Evolutionary conservation across 2,329 filamentous ascomycete genomes (phyloP), one percentile per base, ranked within the genome.

Genomic region (Neurospora sp.): DNA sequence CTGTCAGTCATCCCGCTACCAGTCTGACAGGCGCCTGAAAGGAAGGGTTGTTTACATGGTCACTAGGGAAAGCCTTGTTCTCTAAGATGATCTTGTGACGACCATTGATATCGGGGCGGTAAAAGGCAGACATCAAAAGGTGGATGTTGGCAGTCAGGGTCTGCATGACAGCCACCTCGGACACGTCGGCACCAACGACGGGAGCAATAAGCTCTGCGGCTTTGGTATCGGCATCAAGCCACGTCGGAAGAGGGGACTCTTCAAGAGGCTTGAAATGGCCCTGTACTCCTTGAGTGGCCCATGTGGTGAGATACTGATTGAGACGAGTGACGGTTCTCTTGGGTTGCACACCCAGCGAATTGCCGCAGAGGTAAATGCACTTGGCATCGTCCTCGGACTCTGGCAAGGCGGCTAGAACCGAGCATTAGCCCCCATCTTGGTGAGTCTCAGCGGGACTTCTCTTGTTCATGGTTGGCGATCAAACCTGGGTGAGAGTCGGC

Each of bases 71-170:
- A 0, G 92, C 91, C 77, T 92, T 93, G 72, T 87, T 88, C 79
- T 95, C 92, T 38, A 94, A 84, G 71, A 94, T 90, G 73, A 95
- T 91, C 80, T 92, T 93, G 78, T 89, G 90, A 69, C 78, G 78
- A 23, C 81, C 80, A 46, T 80, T 80, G 81, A 85, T 74, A 8
- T 87, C 89, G 0, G 92, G 92, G 41, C 82, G 85, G 79, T 93
- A 95, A 81, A 94, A 94, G 75, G 91, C 91, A 40, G 89, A 87
- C 88, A 95, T 89, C 68, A 93, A 81, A 23, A 94, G 79, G 80
- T 95, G 92, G 68, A 95, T 78, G 78, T 95, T 94, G 28, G 88
- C 89, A 15, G 92, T 94, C 78, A 95, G 79, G 0, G 91, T 93
- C 75, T 91, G 88, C 92, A 94, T 94, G 19, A 93, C 86, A 17